phyloP scores from a whole-genome alignment of 2,329 filamentous ascomycete genomes.

The Aureobasidium sp. region DNA sequence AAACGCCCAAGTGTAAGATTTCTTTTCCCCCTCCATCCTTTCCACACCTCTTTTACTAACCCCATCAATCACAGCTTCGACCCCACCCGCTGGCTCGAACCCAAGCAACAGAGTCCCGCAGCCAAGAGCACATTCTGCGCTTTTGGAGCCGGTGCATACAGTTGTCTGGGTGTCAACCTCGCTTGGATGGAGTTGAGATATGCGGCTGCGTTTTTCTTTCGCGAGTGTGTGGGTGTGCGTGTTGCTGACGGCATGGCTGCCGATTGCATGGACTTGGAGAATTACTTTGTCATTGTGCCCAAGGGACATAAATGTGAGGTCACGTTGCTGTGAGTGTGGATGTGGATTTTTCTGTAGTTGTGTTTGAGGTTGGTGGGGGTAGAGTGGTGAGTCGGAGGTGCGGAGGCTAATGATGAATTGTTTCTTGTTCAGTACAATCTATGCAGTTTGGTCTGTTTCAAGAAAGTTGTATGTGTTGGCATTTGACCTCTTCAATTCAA shows the following conservation, averaged over 20 bases:
- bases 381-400: no score
- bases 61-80: conserved; percentile 25
- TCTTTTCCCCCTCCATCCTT: no score
- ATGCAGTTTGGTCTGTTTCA: no score
- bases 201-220: conserved; percentile 47
- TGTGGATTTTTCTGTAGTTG: neutral
- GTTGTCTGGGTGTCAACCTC: conserved; percentile 64
- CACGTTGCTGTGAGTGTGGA: conserved; percentile 18
- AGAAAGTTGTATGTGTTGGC: no score
- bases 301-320: conserved; percentile 38
- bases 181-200: conserved; percentile 53
- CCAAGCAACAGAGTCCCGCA: conserved; percentile 21
- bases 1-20: conserved; percentile 19
- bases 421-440: no score
- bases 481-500: no score
- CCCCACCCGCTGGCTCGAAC: conserved; percentile 28
- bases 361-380: no score
- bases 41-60: no score
- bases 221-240: conserved; percentile 33
- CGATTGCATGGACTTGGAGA: conserved; percentile 37
- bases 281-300: conserved; percentile 40
- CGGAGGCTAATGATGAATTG: no score
- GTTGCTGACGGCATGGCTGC: conserved; percentile 28
- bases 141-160: conserved; percentile 61
- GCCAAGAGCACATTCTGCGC: conserved; percentile 55